Percentiles rank a stretch among this genome's conserved stretches.
phyloP scores from a whole-genome alignment of 148 eudicot species.

The Pouteria glomerata region DNA sequence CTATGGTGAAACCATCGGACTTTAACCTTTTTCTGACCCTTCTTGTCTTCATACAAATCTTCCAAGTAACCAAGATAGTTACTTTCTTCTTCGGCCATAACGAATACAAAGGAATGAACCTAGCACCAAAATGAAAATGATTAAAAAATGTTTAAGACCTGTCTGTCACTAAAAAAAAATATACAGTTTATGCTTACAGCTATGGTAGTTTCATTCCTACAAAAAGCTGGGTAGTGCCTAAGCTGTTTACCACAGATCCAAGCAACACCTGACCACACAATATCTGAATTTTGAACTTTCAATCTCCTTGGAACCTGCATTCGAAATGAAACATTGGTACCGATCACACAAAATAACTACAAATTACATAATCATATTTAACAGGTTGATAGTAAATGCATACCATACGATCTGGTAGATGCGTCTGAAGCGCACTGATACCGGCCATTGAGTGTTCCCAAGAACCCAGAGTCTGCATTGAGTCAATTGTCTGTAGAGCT shows the following conservation, averaged over 20 bases:
- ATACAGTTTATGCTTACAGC: constrained; percentile 12
- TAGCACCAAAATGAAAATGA: constrained; percentile 2
- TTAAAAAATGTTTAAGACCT: neutral
- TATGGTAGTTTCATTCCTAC: constrained; percentile 15
- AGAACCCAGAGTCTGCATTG: constrained; percentile 1
- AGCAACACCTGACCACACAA: constrained; percentile 24
- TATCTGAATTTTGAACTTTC: constrained; percentile 18
- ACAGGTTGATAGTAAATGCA: neutral
- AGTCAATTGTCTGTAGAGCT: constrained; percentile 10
- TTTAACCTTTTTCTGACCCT: constrained; percentile 21
- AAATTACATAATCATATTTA: neutral
- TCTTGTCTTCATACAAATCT: constrained; percentile 28
- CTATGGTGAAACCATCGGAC: constrained; percentile 25
- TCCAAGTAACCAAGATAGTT: constrained; percentile 23
- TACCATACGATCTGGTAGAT: constrained; percentile 22
- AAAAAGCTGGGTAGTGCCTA: constrained; percentile 23
- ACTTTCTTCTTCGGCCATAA: constrained; percentile 22
- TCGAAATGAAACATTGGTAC: constrained; percentile 6
- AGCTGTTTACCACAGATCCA: constrained; percentile 23
- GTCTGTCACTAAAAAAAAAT: neutral
- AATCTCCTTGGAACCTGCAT: constrained; percentile 29
- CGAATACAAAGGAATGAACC: constrained; percentile 27
- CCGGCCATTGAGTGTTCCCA: neutral
- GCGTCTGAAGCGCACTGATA: constrained; percentile 1
- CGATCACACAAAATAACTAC: neutral